A percentile compares a stretch with the other conserved stretches of the same genome.
Evolutionary conservation across 306 rosid genomes (phyloP).

Genomic region (Canavalia gladiata): DNA sequence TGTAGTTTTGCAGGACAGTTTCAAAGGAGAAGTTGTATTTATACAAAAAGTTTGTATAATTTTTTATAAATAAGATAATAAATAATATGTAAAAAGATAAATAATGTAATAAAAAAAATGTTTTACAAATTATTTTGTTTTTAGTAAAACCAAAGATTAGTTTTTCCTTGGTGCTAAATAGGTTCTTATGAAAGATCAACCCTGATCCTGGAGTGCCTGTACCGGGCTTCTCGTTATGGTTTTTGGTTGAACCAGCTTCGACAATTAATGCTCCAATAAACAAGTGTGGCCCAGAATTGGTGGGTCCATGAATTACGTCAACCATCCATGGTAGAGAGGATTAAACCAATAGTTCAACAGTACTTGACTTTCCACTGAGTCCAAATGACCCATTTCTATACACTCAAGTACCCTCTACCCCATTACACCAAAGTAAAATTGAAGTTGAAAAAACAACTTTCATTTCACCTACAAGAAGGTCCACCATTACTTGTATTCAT

Average conservation of each 20-base stretch:
- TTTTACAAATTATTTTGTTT: too few relatives aligned
- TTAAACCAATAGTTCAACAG: background rate
- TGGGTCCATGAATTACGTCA: conserved; percentile 43
- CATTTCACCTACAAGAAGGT: background rate
- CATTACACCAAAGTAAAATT: background rate
- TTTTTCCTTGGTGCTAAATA: too few relatives aligned
- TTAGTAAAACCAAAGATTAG: too few relatives aligned
- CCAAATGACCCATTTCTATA: background rate
- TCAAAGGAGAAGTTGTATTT: too few relatives aligned
- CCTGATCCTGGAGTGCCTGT: too few relatives aligned
- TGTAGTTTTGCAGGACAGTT: too few relatives aligned
- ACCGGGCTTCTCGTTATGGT: too few relatives aligned
- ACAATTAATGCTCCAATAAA: conserved; percentile 27
- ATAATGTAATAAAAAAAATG: too few relatives aligned
- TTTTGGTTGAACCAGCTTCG: background rate
- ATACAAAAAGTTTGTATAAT: too few relatives aligned
- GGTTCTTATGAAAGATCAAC: too few relatives aligned
- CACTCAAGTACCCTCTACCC: background rate
- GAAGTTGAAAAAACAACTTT: background rate
- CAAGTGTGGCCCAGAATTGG: conserved; percentile 4
- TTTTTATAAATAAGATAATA: too few relatives aligned
- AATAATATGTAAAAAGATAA: too few relatives aligned
- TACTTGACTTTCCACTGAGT: conserved; percentile 1
- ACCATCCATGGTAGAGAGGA: background rate
- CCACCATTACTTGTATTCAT: background rate